Evolutionary conservation across 225 moss, liverwort and hornwort genomes (phyloP), one percentile per base, ranked within the genome.

Genomic region (Takakia lepidozioides): DNA sequence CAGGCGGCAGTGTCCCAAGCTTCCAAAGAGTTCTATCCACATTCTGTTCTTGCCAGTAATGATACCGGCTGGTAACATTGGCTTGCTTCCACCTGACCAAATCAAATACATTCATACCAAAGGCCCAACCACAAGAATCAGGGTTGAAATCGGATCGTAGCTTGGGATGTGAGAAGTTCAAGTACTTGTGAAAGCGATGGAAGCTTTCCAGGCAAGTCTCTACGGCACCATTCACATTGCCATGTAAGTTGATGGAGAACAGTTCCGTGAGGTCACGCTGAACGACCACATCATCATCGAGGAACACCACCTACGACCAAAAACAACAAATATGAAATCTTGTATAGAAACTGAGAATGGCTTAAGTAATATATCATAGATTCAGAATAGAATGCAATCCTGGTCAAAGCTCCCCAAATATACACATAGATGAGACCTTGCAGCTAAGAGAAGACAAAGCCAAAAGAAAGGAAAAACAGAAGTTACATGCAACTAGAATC

Each of bases 21-120:
- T 49, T 59, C 59, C 59, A 59, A 25, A 59, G 59, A 27, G 25
- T 59, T 28, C 41, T 34, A 29, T 59, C 59, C 8, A 27, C 59
- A 15, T 59, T 59, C 39, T 59, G 59, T 25, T 59, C 59, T 50
- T 59, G 59, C 59, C 59, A 59, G 18, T 59, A 50, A 19, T 59
- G 59, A 38, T 59, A 59, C 14, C 38, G 49, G 25, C 59, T 38
- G 1, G 59, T 59, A 2, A 59, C 49, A 29, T 59, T 59, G 25
- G 38, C 49, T 17, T 16, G 39, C 29, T 59, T 59, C 59, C 59
- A 59, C 17, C 38, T 29, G 10, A 38, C 24, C 10, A 59, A 32
- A 26, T 59, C 59, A 38, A 59, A 59, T 9, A 59, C 49, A 21
- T 59, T 59, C 59, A 59, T 59, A 6, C 59, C 59, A 50, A 59